Conservation (phyloP, 768 basidiomycete genomes). For the Tricholoma bakamatsutake region DNA sequence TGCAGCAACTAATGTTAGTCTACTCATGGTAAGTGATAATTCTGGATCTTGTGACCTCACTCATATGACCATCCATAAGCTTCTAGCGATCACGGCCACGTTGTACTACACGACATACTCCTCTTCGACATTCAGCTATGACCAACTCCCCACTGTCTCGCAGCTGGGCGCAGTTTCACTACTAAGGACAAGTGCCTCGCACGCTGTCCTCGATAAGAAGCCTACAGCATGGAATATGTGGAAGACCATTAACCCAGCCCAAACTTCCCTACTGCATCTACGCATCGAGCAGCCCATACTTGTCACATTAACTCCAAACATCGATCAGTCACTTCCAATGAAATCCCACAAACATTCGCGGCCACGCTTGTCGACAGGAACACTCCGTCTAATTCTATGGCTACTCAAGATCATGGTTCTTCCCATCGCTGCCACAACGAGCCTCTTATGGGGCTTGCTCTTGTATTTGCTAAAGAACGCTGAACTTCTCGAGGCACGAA, state of each 20-base stretch:
- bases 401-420: conserved; percentile 76
- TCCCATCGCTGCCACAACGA: conserved; percentile 77
- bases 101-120: conserved; percentile 71
- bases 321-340: conserved; percentile 14
- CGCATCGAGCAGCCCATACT: conserved; percentile 78
- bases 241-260: conserved; percentile 68
- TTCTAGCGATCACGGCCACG: conserved; percentile 69
- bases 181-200: conserved; percentile 22
- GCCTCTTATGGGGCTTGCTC: conserved; percentile 67
- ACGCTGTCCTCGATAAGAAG: conserved; percentile 11
- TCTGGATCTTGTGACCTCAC: conserved; percentile 7
- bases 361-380: conserved; percentile 40
- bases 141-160: conserved; percentile 23
- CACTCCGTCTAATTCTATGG: conserved; percentile 61
- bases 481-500: conserved; percentile 79
- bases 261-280: conserved; percentile 63
- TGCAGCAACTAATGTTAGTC: conserved; percentile 71
- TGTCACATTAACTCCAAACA: conserved; percentile 54
- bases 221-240: conserved; percentile 67
- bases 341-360: conserved; percentile 23
- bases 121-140: conserved; percentile 27
- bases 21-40: conserved; percentile 56
- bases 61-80: conserved; percentile 33
- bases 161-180: conserved; percentile 27
- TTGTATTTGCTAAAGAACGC: conserved; percentile 87